phyloP scores from a whole-genome alignment of 1,284 basidiomycete genomes.

The Leccinum pachyderme region DNA sequence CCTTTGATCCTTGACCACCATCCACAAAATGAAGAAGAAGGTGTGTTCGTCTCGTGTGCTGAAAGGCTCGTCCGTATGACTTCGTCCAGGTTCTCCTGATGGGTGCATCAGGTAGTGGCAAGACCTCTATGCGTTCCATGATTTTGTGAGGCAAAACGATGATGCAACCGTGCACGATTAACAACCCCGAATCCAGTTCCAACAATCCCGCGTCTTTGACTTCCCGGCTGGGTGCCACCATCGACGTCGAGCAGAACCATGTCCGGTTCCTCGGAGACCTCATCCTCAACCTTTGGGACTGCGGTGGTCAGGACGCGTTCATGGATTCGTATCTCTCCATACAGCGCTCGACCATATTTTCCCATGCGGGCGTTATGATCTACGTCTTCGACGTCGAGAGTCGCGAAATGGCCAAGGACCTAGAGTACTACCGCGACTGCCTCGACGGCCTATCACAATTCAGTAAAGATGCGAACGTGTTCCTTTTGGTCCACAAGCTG shows the following conservation, averaged over 20 bases:
- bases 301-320: conserved; percentile 96
- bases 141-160: conserved; percentile 76
- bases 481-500: conserved; percentile 98
- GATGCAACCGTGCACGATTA: not conserved
- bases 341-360: conserved; percentile 91
- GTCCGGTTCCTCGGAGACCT: conserved; percentile 95
- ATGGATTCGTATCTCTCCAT: conserved; percentile 94
- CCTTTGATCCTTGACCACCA: not conserved
- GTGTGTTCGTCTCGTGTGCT: conserved; percentile 8
- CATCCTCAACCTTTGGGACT: conserved; percentile 96
- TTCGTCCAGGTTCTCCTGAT: conserved; percentile 78
- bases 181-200: conserved; percentile 53
- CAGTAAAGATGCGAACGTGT: conserved; percentile 82
- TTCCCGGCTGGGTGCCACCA: conserved; percentile 89
- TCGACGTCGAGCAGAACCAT: conserved; percentile 97
- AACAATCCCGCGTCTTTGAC: conserved; percentile 94
- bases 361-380: conserved; percentile 94
- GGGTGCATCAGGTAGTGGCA: conserved; percentile 89
- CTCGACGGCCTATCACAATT: conserved; percentile 74
- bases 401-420: conserved; percentile 71
- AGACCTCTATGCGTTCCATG: conserved; percentile 98
- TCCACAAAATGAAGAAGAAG: conserved; percentile 46
- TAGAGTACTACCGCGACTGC: conserved; percentile 87
- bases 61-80: not conserved
- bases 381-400: conserved; percentile 96